Evolutionary conservation across 331 rosid species (phyloP), one percentile per base, ranked within the genome.

Genomic region (Phaseolus coccineus): DNA sequence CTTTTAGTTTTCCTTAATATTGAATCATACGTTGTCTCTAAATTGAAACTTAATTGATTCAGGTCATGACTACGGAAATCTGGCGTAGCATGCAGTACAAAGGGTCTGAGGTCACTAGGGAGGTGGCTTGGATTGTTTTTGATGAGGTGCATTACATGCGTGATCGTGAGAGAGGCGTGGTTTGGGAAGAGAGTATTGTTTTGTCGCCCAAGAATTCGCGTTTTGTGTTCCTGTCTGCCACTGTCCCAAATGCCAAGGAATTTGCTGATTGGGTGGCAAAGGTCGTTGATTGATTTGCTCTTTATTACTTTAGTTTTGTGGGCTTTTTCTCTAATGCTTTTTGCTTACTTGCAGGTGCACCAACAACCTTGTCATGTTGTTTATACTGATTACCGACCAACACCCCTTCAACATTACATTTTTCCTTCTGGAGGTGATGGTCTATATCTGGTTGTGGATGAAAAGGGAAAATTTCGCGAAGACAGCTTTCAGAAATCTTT

Each of bases 131-230:
- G 99, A 79, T 95, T 7, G 89, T 95, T 71, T 95, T 95, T 55
- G 99, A 95, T 62, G 99, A 95, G 83, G 97, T 95, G 56, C 99
- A 95, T 85, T 95, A 93, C 85, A 95, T 95, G 99, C 93, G 97
- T 22, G 98, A 95, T 81, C 86, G 93, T 1, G 99, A 95, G 78
- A 88, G 97, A 69, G 99, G 99, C 9, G 99, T 95, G 11, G 99
- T 95, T 11, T 95, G 99, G 99, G 99, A 95, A 76, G 99, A 95
- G 84, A 93, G 99, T 90, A 95, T 95, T 84, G 97, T 95, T 76
- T 87, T 95, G 97, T 90, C 99, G 14, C 98, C 99, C 22, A 95
- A 91, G 88, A 91, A 93, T 77, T 84, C 98, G 40, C 90, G 96
- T 56, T 91, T 95, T 72, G 99, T 90, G 30, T 95, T 95, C 87